phyloP scores from a whole-genome alignment of 1,139 yeast species.

The Kodamaea anthophila region DNA sequence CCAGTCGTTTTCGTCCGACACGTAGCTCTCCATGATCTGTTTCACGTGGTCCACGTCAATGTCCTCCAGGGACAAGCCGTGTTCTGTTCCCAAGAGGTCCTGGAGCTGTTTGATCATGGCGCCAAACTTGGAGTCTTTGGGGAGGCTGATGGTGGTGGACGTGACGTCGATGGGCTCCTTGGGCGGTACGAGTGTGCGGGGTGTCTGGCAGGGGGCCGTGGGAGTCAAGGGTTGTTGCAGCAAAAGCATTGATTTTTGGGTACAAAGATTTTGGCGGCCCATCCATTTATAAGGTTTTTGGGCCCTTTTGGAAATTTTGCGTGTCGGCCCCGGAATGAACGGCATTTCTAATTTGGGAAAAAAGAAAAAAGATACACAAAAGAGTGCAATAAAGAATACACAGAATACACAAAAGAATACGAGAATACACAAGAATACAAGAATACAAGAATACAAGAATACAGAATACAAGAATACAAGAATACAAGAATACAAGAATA shows the following conservation, averaged over 20 bases:
- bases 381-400: no score
- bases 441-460: no score
- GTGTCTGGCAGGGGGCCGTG: constrained; percentile 2
- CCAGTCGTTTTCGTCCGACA: constrained; percentile 53
- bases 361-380: no score
- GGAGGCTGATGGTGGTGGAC: constrained; percentile 9
- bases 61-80: constrained; percentile 42
- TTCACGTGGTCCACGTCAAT: constrained; percentile 48
- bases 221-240: constrained; percentile 3
- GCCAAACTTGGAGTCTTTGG: constrained; percentile 21
- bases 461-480: no score
- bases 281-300: no score
- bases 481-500: no score
- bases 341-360: no score
- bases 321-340: no score
- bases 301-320: no score
- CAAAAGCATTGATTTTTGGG: constrained; percentile 5
- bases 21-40: constrained; percentile 44
- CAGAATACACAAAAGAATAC: no score
- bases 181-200: constrained; percentile 5
- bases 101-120: constrained; percentile 26
- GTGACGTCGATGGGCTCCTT: constrained; percentile 5
- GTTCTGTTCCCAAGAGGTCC: constrained; percentile 26
- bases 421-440: no score
- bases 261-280: no score